These are phyloP conservation scores for Exophiala viscosa DNA, from an alignment of 2,329 filamentous ascomycete genomes.

Conservation along the genomic window DNA sequence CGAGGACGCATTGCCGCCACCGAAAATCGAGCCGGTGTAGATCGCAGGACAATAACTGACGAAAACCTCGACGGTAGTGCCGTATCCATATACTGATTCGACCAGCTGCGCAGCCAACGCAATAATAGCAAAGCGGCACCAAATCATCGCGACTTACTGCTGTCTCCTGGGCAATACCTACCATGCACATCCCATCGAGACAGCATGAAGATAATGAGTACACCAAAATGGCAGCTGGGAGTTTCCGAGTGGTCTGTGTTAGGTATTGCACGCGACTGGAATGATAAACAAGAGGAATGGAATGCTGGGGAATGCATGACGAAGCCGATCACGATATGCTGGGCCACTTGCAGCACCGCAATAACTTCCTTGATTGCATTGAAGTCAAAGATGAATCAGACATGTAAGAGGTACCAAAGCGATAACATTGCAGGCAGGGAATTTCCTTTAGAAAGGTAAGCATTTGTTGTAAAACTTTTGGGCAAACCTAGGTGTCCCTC, in stretches of 20 bases:
- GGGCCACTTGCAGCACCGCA: too few species aligned
- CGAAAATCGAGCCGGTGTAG: conserved; percentile 7
- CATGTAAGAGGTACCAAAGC: too few species aligned
- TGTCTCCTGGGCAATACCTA: not conserved
- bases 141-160: conserved; percentile 9
- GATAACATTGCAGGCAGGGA: too few species aligned
- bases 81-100: conserved; percentile 10
- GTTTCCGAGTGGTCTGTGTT: conserved; percentile 9
- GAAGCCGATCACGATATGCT: not conserved
- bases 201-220: not conserved
- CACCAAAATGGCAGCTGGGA: not conserved
- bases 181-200: not conserved
- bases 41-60: conserved; percentile 21
- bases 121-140: conserved; percentile 1
- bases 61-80: conserved; percentile 18
- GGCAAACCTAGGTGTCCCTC: too few species aligned
- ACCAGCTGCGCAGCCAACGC: conserved; percentile 9
- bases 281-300: conserved; percentile 11
- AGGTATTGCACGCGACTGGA: conserved; percentile 13
- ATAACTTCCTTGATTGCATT: too few species aligned
- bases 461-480: too few species aligned
- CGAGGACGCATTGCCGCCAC: too few species aligned
- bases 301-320: conserved; percentile 7
- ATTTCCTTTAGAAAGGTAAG: too few species aligned
- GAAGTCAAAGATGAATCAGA: too few species aligned